These are phyloP conservation scores for Nakaseomyces nivariensis DNA, from an alignment of 1,139 yeast genomes.

Conservation along the genomic window DNA sequence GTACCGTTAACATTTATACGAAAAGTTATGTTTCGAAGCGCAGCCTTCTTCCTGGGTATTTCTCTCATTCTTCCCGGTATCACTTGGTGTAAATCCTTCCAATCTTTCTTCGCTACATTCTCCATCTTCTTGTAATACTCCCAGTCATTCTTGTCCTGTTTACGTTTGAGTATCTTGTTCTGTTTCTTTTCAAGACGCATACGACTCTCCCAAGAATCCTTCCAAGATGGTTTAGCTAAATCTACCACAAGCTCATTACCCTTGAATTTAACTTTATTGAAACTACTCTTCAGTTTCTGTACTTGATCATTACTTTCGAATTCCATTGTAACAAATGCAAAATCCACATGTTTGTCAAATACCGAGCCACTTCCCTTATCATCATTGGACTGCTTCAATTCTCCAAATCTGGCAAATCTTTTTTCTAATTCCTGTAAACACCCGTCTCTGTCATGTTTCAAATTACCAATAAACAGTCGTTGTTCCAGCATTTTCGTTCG, in stretches of 20 bases:
- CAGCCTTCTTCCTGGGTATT: constrained; percentile 38
- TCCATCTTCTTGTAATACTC: constrained; percentile 34
- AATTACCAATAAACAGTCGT: constrained; percentile 45
- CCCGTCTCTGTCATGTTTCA: constrained; percentile 32
- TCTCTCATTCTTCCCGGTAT: constrained; percentile 56
- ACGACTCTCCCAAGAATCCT: constrained; percentile 38
- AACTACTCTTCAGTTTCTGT: constrained; percentile 41
- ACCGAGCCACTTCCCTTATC: constrained; percentile 16
- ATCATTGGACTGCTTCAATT: constrained; percentile 12
- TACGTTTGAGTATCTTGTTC: constrained; percentile 22
- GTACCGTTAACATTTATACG: constrained; percentile 57
- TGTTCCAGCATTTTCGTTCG: constrained; percentile 12
- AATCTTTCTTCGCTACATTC: constrained; percentile 31
- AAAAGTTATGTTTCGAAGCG: constrained; percentile 47
- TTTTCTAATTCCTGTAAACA: constrained; percentile 30
- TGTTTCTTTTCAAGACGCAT: constrained; percentile 30
- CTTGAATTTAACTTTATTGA: constrained; percentile 66
- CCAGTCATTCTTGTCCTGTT: constrained; percentile 32
- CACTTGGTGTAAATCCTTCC: constrained; percentile 38
- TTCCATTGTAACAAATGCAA: constrained; percentile 57
- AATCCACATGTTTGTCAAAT: constrained; percentile 39
- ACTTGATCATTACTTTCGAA: constrained; percentile 37
- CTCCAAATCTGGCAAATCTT: constrained; percentile 45
- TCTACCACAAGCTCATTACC: constrained; percentile 56
- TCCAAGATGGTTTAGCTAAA: constrained; percentile 38